Evolutionary conservation across 148 eudicot species (phyloP).

Genomic region (Amaranthus cruentus): DNA sequence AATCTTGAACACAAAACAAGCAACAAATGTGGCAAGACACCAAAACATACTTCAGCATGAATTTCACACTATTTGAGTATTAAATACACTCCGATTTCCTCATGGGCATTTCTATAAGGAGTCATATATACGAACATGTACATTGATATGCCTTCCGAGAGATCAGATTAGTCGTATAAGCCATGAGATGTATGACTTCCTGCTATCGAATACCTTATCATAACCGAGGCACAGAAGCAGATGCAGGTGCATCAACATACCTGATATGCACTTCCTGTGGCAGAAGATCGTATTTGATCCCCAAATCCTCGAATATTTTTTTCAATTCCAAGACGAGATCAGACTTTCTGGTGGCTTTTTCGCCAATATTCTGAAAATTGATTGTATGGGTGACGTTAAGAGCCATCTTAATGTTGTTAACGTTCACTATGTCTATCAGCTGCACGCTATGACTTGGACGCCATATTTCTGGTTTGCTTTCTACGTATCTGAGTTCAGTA

Average conservation of each 20-base stretch:
- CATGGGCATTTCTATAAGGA: neutral
- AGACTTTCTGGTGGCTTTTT: conserved; percentile 53
- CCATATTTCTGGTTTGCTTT: conserved; percentile 82
- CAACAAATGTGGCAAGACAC: too few relatives aligned
- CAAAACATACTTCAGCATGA: too few relatives aligned
- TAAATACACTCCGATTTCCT: neutral
- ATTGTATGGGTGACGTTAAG: conserved; percentile 69
- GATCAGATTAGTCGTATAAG: neutral
- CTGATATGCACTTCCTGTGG: conserved; percentile 70
- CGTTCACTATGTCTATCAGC: conserved; percentile 62
- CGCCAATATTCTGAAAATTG: conserved; percentile 64
- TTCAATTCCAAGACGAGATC: conserved; percentile 62
- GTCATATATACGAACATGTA: neutral
- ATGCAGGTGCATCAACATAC: conserved; percentile 30
- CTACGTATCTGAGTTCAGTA: conserved; percentile 52
- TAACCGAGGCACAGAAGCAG: conserved; percentile 14
- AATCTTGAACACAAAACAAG: too few relatives aligned
- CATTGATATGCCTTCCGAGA: neutral
- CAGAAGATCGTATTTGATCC: conserved; percentile 52
- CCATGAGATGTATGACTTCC: neutral
- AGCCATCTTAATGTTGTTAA: conserved; percentile 70
- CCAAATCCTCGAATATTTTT: conserved; percentile 66
- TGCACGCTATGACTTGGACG: conserved; percentile 51
- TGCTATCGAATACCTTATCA: neutral
- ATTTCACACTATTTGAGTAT: neutral